These are phyloP conservation scores for Scheffersomyces amazonensis DNA, from an alignment of 805 yeast genomes.

Conservation along the genomic window DNA sequence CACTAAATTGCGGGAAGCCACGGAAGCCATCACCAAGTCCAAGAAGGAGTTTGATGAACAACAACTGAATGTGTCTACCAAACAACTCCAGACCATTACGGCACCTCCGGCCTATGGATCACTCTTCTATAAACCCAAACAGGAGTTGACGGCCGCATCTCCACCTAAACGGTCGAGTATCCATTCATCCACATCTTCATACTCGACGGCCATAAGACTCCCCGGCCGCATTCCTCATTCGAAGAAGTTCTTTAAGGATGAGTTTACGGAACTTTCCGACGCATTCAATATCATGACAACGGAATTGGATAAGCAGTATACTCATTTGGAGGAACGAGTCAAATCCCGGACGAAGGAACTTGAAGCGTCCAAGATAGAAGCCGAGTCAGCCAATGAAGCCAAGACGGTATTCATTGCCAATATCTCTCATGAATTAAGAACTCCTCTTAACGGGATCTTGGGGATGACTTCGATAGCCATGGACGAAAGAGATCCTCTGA, in stretches of 20 bases:
- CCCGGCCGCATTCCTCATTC: constrained; percentile 35
- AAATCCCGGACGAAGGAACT: constrained; percentile 80
- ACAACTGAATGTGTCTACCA: constrained; percentile 1
- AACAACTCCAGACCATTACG: neutral
- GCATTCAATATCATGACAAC: constrained; percentile 91
- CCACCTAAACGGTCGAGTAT: constrained; percentile 17
- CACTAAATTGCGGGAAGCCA: constrained; percentile 72
- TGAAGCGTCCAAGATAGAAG: constrained; percentile 83
- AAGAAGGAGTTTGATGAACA: constrained; percentile 22
- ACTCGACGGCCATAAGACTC: constrained; percentile 36
- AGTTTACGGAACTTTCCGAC: constrained; percentile 80
- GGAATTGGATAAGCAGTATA: constrained; percentile 80
- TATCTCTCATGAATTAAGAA: constrained; percentile 66
- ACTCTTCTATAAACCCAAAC: neutral
- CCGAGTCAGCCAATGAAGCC: constrained; percentile 95
- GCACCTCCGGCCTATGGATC: constrained; percentile 14
- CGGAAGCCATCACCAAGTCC: constrained; percentile 62
- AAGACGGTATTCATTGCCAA: constrained; percentile 56
- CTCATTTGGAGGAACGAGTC: constrained; percentile 85
- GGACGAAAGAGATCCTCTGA: constrained; percentile 71
- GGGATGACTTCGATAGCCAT: constrained; percentile 95
- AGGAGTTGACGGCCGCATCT: neutral
- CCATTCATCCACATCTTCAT: constrained; percentile 34
- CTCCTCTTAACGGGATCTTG: constrained; percentile 92
- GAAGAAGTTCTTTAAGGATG: constrained; percentile 66